phyloP scores from a whole-genome alignment of 345 rosid species.

The Aquilaria malaccensis region DNA sequence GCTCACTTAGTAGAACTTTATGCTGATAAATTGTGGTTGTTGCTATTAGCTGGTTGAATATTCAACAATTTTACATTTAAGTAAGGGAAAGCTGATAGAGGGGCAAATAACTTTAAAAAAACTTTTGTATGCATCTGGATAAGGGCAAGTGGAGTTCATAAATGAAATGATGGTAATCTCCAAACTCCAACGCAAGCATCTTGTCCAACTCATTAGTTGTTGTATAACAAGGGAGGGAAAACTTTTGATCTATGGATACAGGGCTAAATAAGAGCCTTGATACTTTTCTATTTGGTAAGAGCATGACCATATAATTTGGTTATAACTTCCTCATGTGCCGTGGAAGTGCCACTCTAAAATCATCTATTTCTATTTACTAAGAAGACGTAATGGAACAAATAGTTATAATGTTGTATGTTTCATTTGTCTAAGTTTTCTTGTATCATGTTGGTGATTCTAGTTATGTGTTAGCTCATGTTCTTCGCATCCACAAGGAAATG shows the following conservation, averaged over 20 bases:
- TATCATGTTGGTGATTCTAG: too few relatives aligned
- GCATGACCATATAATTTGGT: not conserved
- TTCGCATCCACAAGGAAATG: too few relatives aligned
- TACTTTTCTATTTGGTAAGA: constrained; percentile 24
- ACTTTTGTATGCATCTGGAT: constrained; percentile 19
- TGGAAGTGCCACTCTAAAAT: too few relatives aligned
- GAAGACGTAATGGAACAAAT: too few relatives aligned
- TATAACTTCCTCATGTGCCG: too few relatives aligned
- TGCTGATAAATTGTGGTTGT: not conserved
- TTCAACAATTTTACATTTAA: too few relatives aligned
- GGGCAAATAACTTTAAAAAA: constrained; percentile 33
- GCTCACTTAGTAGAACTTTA: not conserved
- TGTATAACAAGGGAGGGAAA: constrained; percentile 27
- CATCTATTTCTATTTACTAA: too few relatives aligned
- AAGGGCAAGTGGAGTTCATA: constrained; percentile 29
- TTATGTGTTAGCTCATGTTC: too few relatives aligned
- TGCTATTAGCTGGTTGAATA: not conserved
- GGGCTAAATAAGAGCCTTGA: constrained; percentile 33
- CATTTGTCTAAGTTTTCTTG: too few relatives aligned
- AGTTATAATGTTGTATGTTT: too few relatives aligned
- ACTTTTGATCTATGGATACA: constrained; percentile 26
- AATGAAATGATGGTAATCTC: constrained; percentile 34
- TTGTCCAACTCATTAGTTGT: constrained; percentile 28
- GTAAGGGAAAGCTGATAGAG: constrained; percentile 14
- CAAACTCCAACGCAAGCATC: constrained; percentile 31